A percentile compares a stretch with the other conserved stretches of the same genome.
Evolutionary conservation across 257 asterid genomes (phyloP).

Genomic region (Przewalskia tangutica): DNA sequence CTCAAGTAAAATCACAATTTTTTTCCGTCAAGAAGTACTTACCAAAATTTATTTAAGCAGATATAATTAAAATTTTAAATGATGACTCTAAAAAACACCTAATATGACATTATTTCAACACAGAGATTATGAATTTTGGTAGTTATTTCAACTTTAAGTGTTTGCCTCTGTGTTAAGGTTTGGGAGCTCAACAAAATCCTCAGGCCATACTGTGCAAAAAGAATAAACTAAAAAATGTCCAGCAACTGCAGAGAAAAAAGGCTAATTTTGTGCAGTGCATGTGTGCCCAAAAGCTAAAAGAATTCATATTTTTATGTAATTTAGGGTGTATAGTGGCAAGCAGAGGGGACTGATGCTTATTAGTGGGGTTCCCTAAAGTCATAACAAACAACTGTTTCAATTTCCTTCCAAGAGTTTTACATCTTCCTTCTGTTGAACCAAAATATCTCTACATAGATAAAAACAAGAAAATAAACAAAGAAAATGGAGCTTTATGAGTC

Average conservation of each 20-base stretch:
- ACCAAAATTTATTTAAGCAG: no score
- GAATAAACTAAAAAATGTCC: no score
- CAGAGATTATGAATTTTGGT: no score
- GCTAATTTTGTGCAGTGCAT: neutral
- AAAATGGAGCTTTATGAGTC: neutral
- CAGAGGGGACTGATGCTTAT: conserved; percentile 1
- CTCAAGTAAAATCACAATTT: no score
- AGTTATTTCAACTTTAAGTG: no score
- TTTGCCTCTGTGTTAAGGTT: no score
- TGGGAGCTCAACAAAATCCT: neutral
- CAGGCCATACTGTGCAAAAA: no score
- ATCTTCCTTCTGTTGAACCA: neutral
- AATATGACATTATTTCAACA: no score
- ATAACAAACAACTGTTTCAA: neutral
- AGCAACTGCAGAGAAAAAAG: no score
- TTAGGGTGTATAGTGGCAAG: neutral
- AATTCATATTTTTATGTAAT: neutral
- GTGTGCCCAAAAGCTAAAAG: neutral
- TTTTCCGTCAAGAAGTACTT: no score
- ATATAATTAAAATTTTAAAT: no score
- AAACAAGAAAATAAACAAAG: neutral
- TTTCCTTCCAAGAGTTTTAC: neutral
- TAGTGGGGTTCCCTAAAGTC: neutral
- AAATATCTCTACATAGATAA: neutral
- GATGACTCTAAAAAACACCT: no score